Evolutionary conservation across 2,329 filamentous ascomycete genomes (phyloP).

Genomic region (Colletotrichum echinochloae): DNA sequence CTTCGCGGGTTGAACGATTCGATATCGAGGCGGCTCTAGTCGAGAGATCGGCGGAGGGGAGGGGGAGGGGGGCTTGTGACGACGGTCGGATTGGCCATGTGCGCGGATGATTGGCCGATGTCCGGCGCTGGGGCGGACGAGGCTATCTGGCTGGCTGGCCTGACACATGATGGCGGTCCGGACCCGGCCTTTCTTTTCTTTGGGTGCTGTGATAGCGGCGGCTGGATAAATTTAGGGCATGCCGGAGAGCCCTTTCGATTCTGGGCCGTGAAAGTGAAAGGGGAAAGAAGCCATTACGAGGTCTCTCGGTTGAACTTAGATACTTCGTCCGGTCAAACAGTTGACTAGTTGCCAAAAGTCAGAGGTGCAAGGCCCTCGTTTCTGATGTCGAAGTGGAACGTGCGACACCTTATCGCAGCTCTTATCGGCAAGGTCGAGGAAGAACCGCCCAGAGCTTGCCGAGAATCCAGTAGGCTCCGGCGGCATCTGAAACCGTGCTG

Average conservation of each 20-base stretch:
- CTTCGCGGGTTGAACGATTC: not conserved
- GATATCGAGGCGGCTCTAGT: constrained; percentile 11
- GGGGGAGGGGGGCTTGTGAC: constrained; percentile 19
- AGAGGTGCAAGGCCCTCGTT: constrained; percentile 29
- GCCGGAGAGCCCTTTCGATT: not conserved
- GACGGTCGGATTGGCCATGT: constrained; percentile 39
- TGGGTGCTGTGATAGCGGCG: not conserved
- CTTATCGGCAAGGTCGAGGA: constrained; percentile 14
- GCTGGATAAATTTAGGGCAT: not conserved
- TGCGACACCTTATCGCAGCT: constrained; percentile 20
- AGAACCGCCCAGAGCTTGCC: not conserved
- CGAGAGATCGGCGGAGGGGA: not conserved
- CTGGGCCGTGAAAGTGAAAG: no score
- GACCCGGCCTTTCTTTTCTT: not conserved
- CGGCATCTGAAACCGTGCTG: constrained; percentile 27
- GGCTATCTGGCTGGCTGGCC: constrained; percentile 1
- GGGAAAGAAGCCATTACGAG: not conserved
- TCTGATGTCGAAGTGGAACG: not conserved
- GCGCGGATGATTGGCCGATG: constrained; percentile 40
- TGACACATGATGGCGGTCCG: constrained; percentile 21
- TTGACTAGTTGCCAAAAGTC: constrained; percentile 19
- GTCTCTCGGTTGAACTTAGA: not conserved
- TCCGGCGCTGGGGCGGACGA: constrained; percentile 20
- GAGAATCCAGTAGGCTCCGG: constrained; percentile 9
- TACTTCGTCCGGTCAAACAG: not conserved